phyloP scores from a whole-genome alignment of 495 filamentous ascomycete genomes.

The Xylaria curta region DNA sequence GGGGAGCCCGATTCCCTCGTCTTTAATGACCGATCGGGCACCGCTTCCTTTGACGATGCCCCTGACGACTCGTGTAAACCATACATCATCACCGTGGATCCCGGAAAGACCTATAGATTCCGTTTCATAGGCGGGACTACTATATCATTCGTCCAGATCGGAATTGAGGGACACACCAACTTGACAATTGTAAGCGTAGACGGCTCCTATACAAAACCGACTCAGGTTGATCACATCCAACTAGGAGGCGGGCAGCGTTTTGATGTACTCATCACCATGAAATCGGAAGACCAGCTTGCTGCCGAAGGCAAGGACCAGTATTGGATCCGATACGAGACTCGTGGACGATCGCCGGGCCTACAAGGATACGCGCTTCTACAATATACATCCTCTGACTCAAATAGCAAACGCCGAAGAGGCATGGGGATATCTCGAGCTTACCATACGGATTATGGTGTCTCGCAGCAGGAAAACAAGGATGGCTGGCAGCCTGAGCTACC shows the following conservation, averaged over 20 bases:
- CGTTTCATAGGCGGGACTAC: constrained; percentile 61
- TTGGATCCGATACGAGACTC: constrained; percentile 61
- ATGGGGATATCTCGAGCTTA: neutral
- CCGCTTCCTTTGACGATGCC: constrained; percentile 42
- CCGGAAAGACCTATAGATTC: constrained; percentile 63
- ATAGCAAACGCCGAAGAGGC: constrained; percentile 2
- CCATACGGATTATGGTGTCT: neutral
- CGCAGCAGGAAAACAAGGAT: neutral
- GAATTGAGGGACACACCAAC: constrained; percentile 57
- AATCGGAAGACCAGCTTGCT: constrained; percentile 49
- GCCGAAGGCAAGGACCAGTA: constrained; percentile 51
- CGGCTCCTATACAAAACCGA: constrained; percentile 61
- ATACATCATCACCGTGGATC: constrained; percentile 59
- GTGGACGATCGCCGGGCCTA: constrained; percentile 51
- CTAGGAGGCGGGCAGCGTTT: constrained; percentile 63
- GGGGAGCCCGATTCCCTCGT: constrained; percentile 58
- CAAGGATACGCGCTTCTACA: constrained; percentile 60
- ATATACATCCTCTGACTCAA: constrained; percentile 43
- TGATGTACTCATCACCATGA: constrained; percentile 57
- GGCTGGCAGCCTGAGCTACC: constrained; percentile 27
- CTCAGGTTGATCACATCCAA: constrained; percentile 56
- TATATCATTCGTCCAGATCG: constrained; percentile 56
- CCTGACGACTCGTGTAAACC: constrained; percentile 51
- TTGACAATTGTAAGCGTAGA: constrained; percentile 63
- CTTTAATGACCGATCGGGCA: constrained; percentile 51